Evolutionary conservation across 2,329 filamentous ascomycete species (phyloP), one percentile per base, ranked within the genome.

Genomic region (Phaeosphaeria sp.): DNA sequence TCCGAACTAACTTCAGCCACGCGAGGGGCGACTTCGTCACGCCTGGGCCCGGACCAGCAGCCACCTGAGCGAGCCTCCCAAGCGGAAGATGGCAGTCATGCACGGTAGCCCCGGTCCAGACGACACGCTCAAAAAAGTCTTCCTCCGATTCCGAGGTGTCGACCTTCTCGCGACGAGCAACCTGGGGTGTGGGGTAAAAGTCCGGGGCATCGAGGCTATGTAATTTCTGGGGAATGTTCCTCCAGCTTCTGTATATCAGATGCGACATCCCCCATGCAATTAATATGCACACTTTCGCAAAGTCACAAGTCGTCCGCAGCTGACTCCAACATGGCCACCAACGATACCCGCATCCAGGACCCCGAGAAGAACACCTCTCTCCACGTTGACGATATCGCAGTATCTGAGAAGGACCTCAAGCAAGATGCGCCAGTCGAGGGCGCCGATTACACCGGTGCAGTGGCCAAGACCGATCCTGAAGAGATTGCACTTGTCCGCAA

Each of bases 401-500:
- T 51, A 17, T 39, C 36, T 20, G 62, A 67, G 39, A 62, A 63
- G 36, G 58, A 66, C 25, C 20, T 54, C 15, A 66, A 66, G 47
- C 11, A 47, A 17, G 36, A 47, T 3, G 15, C n/a, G 1, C 43
- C 56, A 2, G 33, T 51, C 7, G 21, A 41, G 25, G 46, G 49
- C 6, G 59, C 58, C 22, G 68, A 73, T 44, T 71, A 72, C 20
- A 58, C 61, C 7, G 68, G 70, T 20, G 67, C 67, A 20, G 53
- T 60, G 17, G 59, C 62, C 4, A 72, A 72, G 36, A 66, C 60
- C 5, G 65, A 71, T 21, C 69, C 68, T 15, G 60, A 20, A 33
- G 66, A 71, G 46, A 71, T 72, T 20, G 65, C 62, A 1, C 46
- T 74, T 17, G 69, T 73, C 33, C 65, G 66, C 44, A 71, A 68